Evolutionary conservation across 495 filamentous ascomycete species (phyloP).

Genomic region (Parachaetomium inaequale): DNA sequence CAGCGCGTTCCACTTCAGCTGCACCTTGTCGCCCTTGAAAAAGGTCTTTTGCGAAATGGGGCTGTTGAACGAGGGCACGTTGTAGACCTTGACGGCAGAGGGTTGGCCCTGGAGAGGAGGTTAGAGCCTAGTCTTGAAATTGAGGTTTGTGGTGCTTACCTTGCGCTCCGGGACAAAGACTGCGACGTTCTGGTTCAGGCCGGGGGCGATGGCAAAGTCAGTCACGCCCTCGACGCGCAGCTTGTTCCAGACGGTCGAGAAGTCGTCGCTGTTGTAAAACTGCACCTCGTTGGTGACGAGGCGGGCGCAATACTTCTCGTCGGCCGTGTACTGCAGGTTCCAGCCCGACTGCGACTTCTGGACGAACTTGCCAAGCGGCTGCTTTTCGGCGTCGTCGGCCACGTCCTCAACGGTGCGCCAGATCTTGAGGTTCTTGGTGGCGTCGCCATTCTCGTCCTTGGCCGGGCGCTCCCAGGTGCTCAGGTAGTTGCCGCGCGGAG

Average conservation of each 20-base stretch:
- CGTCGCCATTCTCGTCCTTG: constrained; percentile 90
- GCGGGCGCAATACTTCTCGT: constrained; percentile 89
- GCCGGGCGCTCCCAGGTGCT: constrained; percentile 94
- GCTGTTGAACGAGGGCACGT: constrained; percentile 75
- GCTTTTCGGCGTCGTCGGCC: constrained; percentile 54
- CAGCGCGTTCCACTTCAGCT: constrained; percentile 92
- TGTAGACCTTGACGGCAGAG: constrained; percentile 88
- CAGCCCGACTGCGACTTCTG: constrained; percentile 93
- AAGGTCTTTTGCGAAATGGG: constrained; percentile 96
- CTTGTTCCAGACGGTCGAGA: constrained; percentile 89
- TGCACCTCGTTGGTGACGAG: constrained; percentile 95
- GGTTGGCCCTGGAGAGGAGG: constrained; percentile 66
- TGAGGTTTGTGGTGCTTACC: constrained; percentile 43
- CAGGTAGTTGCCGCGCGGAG: constrained; percentile 82
- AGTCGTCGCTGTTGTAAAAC: constrained; percentile 83
- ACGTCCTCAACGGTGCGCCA: constrained; percentile 72
- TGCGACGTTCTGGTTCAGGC: constrained; percentile 82
- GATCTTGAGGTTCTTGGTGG: constrained; percentile 93
- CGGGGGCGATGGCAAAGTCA: constrained; percentile 86
- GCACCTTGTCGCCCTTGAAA: constrained; percentile 98
- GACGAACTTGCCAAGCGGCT: constrained; percentile 82
- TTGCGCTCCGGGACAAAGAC: constrained; percentile 95
- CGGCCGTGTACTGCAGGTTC: constrained; percentile 94
- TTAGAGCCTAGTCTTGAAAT: constrained; percentile 6
- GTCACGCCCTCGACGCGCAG: constrained; percentile 85